Evolutionary conservation across 2,329 filamentous ascomycete species (phyloP).

Genomic region (Blastomyces percursus): DNA sequence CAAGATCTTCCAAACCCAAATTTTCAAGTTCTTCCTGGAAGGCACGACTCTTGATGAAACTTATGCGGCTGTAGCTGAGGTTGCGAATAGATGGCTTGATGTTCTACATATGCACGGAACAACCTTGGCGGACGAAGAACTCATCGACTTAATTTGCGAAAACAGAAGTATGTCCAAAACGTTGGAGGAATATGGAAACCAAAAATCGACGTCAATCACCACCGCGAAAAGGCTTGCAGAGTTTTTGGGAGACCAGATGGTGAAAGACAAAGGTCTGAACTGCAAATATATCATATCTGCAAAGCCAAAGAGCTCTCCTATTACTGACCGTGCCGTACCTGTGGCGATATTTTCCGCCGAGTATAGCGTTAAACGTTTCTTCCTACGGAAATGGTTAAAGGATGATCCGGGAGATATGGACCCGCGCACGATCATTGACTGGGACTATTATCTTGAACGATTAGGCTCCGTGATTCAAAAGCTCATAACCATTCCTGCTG

Average conservation of each 20-base stretch:
- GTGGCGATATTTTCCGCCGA: constrained; percentile 97
- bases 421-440: constrained; percentile 80
- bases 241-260: constrained; percentile 96
- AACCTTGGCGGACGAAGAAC: constrained; percentile 86
- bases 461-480: constrained; percentile 97
- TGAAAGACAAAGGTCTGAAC: constrained; percentile 97
- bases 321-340: constrained; percentile 87
- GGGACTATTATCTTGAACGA: constrained; percentile 94
- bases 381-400: constrained; percentile 88
- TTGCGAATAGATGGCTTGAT: constrained; percentile 94
- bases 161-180: constrained; percentile 98
- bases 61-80: constrained; percentile 82
- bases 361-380: constrained; percentile 72
- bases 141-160: constrained; percentile 99
- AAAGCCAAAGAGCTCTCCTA: constrained; percentile 72
- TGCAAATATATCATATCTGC: constrained; percentile 99
- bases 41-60: constrained; percentile 78
- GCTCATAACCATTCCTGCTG: constrained; percentile 94
- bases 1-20: constrained; percentile 98
- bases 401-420: constrained; percentile 89
- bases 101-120: constrained; percentile 80
- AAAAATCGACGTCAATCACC: constrained; percentile 99
- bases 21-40: constrained; percentile 98
- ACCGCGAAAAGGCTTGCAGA: constrained; percentile 90
- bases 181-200: constrained; percentile 83